Base-by-base conservation (phyloP, 2,329 filamentous ascomycete species). In the Parafenestella ontariensis region DNA sequence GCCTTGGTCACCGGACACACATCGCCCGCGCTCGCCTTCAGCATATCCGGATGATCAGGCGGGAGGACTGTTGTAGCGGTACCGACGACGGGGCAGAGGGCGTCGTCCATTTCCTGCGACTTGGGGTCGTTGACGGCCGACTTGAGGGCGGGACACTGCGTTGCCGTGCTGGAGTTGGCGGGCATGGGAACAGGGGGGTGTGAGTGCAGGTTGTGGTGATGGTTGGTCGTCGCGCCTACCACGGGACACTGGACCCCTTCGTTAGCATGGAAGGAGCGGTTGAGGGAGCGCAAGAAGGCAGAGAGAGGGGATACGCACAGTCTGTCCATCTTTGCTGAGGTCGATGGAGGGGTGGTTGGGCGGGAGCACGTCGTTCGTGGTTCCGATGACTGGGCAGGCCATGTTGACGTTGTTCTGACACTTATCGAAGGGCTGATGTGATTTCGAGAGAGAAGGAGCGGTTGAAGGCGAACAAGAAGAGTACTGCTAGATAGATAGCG, bases 1-100 rank as follows among this genome's bases (percentile, higher is more conserved):
- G 77, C 78, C 61, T 78, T 78, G 21, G 77, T 79, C n/a, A 79
- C 71, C 0, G 77, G 77, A 52, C 77, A 79, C 7, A 78, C 69
- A 9, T 76, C 70, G 4, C 71, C 76, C 18, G 72, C 69, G 45
- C 75, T 70, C 33, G 75, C 73, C 53, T 75, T 71, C 11, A 65
- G 70, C 54, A 77, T 68, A 40, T 70, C 66, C 1, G 78, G 78
- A 56, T 80, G 78, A 29, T 75, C 71, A 9, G 78, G 78, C 5
- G 78, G 78, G 7, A 80, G 67, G 17, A 78, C 64, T 2, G 70
- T 72, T 2, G 72, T 75, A 1, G 78, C 78, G 3, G 76, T 73
- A n/a, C 78, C 78, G 1, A 80, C 76, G 10, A 80, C 72, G 0
- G 78, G 78, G 61, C 78, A 80, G 1, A 77, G 73, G 1, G 72